phyloP scores from a whole-genome alignment of 768 basidiomycete species.

The Pulveroboletus sp. region DNA sequence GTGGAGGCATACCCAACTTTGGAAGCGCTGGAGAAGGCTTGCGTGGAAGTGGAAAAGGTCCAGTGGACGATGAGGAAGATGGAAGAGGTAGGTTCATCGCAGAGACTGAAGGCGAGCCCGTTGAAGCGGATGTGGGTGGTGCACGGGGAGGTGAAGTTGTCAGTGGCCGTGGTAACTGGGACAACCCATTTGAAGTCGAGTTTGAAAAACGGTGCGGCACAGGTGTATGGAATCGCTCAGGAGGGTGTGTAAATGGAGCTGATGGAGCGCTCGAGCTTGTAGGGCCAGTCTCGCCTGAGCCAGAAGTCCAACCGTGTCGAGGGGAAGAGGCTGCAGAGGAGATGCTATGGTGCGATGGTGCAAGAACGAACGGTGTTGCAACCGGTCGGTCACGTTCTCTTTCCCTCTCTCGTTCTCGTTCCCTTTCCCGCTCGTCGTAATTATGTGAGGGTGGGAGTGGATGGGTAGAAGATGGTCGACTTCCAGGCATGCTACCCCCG shows the following conservation, averaged over 20 bases:
- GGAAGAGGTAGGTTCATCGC: conserved; percentile 12
- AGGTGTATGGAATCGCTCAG: conserved; percentile 28
- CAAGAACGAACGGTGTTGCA: conserved; percentile 51
- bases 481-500: conserved; percentile 27
- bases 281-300: conserved; percentile 27
- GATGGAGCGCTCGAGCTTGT: conserved; percentile 24
- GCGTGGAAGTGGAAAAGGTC: conserved; percentile 20
- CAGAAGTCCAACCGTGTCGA: conserved; percentile 34
- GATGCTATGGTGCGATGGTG: conserved; percentile 38
- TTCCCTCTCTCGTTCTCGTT: conserved; percentile 18
- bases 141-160: conserved; percentile 38
- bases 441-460: conserved; percentile 25
- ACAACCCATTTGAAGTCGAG: conserved; percentile 18
- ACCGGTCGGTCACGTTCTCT: conserved; percentile 47
- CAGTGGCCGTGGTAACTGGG: conserved; percentile 19
- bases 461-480: conserved; percentile 37
- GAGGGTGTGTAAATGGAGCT: conserved; percentile 25
- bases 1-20: conserved; percentile 24
- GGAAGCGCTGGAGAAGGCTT: conserved; percentile 26
- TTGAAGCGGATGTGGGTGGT: conserved; percentile 16
- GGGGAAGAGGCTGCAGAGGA: conserved; percentile 38
- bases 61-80: conserved; percentile 13
- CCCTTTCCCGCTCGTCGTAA: conserved; percentile 27
- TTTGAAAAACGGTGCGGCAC: conserved; percentile 26
- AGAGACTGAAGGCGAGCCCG: conserved; percentile 18